Evolutionary conservation across 1,284 basidiomycete species (phyloP).

Genomic region (Heterobasidion irregulare): DNA sequence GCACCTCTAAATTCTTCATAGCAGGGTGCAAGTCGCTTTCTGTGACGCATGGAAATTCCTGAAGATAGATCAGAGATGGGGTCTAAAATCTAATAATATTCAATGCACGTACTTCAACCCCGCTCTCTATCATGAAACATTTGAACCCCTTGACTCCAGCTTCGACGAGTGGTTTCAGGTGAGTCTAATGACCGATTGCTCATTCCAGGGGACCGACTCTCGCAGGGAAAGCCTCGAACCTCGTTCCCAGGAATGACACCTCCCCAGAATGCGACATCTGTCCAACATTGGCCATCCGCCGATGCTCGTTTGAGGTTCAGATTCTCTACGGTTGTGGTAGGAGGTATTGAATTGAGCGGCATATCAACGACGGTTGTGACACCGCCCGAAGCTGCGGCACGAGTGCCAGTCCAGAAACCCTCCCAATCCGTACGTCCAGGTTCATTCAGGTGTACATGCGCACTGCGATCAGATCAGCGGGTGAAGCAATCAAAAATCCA

Average conservation of each 20-base stretch:
- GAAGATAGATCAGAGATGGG: background rate
- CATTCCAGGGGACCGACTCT: background rate
- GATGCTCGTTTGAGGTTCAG: slow-evolving; percentile 63
- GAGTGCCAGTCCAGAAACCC: slow-evolving; percentile 86
- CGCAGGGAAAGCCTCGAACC: slow-evolving; percentile 23
- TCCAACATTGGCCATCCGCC: slow-evolving; percentile 68
- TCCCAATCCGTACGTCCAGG: slow-evolving; percentile 92
- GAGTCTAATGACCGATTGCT: slow-evolving; percentile 31
- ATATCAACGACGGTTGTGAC: slow-evolving; percentile 91
- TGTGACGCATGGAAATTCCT: slow-evolving; percentile 88
- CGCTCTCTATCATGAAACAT: slow-evolving; percentile 90
- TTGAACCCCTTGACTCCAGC: slow-evolving; percentile 91
- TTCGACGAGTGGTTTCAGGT: slow-evolving; percentile 60
- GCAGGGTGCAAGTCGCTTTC: slow-evolving; percentile 63
- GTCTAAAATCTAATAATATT: background rate
- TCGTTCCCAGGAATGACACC: slow-evolving; percentile 88
- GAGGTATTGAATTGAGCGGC: slow-evolving; percentile 93
- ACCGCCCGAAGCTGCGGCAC: slow-evolving; percentile 83
- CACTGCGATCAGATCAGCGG: slow-evolving; percentile 32
- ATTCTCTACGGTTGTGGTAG: slow-evolving; percentile 79
- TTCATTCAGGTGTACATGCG: slow-evolving; percentile 91
- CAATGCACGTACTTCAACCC: slow-evolving; percentile 65
- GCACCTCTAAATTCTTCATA: slow-evolving; percentile 69
- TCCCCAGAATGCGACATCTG: slow-evolving; percentile 92
- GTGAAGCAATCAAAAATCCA: background rate